These are phyloP conservation scores for Pulicaria dysenterica DNA, from an alignment of 129 eudicot species.

Conservation along the genomic window DNA sequence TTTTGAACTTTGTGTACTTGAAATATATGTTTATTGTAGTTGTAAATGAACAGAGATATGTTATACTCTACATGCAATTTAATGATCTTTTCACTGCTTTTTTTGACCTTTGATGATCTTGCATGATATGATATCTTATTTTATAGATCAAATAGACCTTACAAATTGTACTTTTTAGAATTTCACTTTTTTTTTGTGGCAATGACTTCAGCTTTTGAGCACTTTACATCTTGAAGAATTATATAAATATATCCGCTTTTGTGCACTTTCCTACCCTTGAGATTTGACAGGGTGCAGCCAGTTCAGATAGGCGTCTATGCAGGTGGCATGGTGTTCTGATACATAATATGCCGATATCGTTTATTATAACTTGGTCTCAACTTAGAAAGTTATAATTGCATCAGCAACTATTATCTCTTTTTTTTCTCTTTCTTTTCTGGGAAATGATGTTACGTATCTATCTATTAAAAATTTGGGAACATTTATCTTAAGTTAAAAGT, in stretches of 20 bases:
- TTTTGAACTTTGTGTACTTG: not conserved
- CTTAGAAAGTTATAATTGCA: not conserved
- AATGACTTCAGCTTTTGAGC: too few relatives aligned
- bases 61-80: too few relatives aligned
- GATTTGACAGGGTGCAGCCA: conserved; percentile 10
- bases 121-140: too few relatives aligned
- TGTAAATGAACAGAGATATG: not conserved
- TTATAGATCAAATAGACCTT: too few relatives aligned
- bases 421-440: not conserved
- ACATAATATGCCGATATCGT: not conserved
- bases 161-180: too few relatives aligned
- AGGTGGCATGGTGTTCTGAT: conserved; percentile 13
- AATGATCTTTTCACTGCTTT: too few relatives aligned
- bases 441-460: not conserved
- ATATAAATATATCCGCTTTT: not conserved
- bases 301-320: conserved; percentile 6
- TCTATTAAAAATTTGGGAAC: not conserved
- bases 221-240: too few relatives aligned
- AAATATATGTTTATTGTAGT: not conserved
- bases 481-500: not conserved
- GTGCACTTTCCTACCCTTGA: not conserved
- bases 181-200: too few relatives aligned
- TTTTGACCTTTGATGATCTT: too few relatives aligned
- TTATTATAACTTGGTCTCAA: not conserved
- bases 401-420: not conserved